Evolutionary conservation across 805 yeast species (phyloP).

Genomic region (Wickerhamiella cacticola): DNA sequence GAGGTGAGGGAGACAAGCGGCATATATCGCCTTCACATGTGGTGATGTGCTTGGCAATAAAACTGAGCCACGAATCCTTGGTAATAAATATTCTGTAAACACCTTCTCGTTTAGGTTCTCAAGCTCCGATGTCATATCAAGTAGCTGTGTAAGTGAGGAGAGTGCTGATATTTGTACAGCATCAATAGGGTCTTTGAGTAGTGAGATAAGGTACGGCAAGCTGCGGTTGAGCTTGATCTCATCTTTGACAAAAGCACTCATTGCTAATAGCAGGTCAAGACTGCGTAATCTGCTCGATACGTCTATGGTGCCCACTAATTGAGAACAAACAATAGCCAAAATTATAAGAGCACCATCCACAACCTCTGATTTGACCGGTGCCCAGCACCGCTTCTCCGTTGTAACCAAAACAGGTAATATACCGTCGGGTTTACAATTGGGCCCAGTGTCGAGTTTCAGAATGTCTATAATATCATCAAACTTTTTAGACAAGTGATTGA

Average conservation of each 20-base stretch:
- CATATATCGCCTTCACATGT: slow-evolving; percentile 54
- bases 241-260: slow-evolving; percentile 67
- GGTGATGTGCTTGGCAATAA: slow-evolving; percentile 28
- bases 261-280: slow-evolving; percentile 60
- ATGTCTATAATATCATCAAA: slow-evolving; percentile 12
- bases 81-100: slow-evolving; percentile 73
- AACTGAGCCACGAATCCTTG: slow-evolving; percentile 43
- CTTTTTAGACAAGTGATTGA: slow-evolving; percentile 36
- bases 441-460: slow-evolving; percentile 9
- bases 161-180: slow-evolving; percentile 59
- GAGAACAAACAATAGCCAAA: slow-evolving; percentile 45
- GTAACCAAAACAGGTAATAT: slow-evolving; percentile 17
- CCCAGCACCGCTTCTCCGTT: slow-evolving; percentile 9
- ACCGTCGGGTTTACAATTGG: slow-evolving; percentile 3
- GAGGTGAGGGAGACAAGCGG: slow-evolving; percentile 60
- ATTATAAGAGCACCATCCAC: slow-evolving; percentile 42
- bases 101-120: slow-evolving; percentile 65
- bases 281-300: slow-evolving; percentile 54
- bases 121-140: slow-evolving; percentile 49
- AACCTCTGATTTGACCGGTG: background rate
- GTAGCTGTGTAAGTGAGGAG: slow-evolving; percentile 51
- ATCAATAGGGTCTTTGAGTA: slow-evolving; percentile 55
- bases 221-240: slow-evolving; percentile 77
- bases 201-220: slow-evolving; percentile 63
- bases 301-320: slow-evolving; percentile 47